Percentiles rank a stretch among this genome's conserved stretches.
Evolutionary conservation across 768 basidiomycete species (phyloP).

Genomic region (Auricularia heimuer): DNA sequence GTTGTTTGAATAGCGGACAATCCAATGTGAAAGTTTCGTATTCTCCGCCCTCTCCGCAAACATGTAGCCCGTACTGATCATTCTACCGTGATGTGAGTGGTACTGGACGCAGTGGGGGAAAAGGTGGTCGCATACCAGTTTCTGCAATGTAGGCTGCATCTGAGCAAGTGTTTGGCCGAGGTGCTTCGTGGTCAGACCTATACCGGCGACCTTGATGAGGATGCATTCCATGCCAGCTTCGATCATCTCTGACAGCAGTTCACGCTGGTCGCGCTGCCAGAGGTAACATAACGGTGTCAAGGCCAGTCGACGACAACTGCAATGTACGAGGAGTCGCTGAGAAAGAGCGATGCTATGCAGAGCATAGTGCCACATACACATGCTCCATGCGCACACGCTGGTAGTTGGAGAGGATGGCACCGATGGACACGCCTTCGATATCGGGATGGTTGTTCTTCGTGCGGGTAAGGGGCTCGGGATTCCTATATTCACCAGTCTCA

Average conservation of each 20-base stretch:
- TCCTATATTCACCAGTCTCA: not conserved
- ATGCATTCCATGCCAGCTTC: conserved; percentile 66
- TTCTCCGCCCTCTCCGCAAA: conserved; percentile 97
- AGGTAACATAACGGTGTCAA: conserved; percentile 79
- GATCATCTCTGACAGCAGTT: conserved; percentile 82
- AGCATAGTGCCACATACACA: conserved; percentile 48
- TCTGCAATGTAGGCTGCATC: conserved; percentile 63
- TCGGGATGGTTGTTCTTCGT: conserved; percentile 65
- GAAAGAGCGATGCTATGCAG: conserved; percentile 4
- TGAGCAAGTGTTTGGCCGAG: conserved; percentile 66
- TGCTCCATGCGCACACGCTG: conserved; percentile 96
- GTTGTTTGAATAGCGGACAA: conserved; percentile 76
- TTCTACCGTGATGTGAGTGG: conserved; percentile 39
- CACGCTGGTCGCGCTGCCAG: conserved; percentile 88
- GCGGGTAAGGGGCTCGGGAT: too few species aligned
- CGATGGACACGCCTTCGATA: conserved; percentile 79
- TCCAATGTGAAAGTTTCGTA: conserved; percentile 92
- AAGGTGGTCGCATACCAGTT: conserved; percentile 43
- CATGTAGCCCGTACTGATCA: conserved; percentile 73
- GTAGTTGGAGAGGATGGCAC: conserved; percentile 95
- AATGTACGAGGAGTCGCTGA: conserved; percentile 3
- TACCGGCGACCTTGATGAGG: conserved; percentile 92
- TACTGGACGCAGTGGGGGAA: not conserved
- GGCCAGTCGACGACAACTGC: conserved; percentile 69
- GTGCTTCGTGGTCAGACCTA: conserved; percentile 69